These are phyloP conservation scores for Rauvolfia tetraphylla DNA, from an alignment of 257 asterid species.

Conservation along the genomic window DNA sequence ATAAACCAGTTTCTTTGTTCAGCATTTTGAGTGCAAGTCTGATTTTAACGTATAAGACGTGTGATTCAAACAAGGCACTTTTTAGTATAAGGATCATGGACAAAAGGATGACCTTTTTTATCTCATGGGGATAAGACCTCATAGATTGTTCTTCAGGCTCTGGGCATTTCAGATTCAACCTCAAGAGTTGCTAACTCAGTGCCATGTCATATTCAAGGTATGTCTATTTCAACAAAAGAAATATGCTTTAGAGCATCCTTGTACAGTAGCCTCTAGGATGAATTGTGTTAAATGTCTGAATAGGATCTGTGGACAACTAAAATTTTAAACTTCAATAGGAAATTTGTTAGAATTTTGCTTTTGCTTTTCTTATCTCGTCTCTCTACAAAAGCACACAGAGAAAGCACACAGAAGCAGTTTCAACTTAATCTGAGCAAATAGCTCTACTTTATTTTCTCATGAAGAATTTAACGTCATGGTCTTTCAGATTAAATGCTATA, in stretches of 20 bases:
- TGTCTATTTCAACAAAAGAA: not conserved
- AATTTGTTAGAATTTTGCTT: not conserved
- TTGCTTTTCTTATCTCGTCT: not conserved
- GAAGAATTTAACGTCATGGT: constrained; percentile 13
- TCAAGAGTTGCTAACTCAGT: not conserved
- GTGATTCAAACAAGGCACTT: not conserved
- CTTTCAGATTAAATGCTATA: constrained; percentile 84
- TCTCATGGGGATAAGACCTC: not conserved
- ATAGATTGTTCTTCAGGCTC: not conserved
- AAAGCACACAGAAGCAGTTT: not conserved
- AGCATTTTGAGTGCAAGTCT: not conserved
- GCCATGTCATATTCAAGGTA: not conserved
- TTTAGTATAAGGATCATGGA: not conserved
- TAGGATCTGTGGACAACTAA: no score
- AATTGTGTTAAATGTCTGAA: not conserved
- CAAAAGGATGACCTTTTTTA: not conserved
- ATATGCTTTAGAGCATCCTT: not conserved
- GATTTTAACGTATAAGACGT: not conserved
- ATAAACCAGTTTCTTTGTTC: not conserved
- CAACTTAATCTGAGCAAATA: not conserved
- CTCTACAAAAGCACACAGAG: not conserved
- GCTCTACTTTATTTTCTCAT: not conserved
- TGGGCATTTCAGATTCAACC: not conserved
- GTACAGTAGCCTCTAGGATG: not conserved
- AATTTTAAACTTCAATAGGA: not conserved